Evolutionary conservation across 495 filamentous ascomycete species (phyloP).

Genomic region (Daldinia loculata): DNA sequence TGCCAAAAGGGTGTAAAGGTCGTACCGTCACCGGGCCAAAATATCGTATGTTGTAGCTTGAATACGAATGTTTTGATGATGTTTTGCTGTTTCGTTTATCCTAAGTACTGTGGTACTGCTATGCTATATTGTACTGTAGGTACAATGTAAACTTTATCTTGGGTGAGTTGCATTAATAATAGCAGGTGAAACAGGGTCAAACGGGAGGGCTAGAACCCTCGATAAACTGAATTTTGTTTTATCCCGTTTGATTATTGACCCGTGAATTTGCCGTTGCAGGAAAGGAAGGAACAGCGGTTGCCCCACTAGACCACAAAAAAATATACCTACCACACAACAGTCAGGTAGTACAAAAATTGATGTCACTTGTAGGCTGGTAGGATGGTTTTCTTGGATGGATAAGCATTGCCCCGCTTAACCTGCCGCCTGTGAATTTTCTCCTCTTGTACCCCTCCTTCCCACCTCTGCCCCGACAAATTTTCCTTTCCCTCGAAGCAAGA

Average conservation of each 20-base stretch:
- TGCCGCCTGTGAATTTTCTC: constrained; percentile 30
- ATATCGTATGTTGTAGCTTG: neutral
- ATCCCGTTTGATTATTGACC: constrained; percentile 14
- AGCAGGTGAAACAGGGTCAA: neutral
- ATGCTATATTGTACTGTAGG: neutral
- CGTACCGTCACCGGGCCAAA: neutral
- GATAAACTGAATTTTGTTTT: constrained; percentile 14
- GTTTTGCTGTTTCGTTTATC: neutral
- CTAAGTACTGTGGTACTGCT: neutral
- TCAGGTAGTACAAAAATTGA: constrained; percentile 9
- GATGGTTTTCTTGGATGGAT: neutral
- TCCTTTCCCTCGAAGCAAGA: constrained; percentile 42
- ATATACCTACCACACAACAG: neutral
- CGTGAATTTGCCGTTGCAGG: constrained; percentile 27
- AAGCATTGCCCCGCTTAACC: constrained; percentile 35
- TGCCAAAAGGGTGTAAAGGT: neutral
- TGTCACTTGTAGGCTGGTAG: constrained; percentile 5
- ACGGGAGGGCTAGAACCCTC: constrained; percentile 35
- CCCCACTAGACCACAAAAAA: constrained; percentile 31
- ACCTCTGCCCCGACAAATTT: constrained; percentile 38
- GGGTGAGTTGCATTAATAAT: neutral
- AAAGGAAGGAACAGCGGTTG: constrained; percentile 1
- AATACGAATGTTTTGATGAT: neutral
- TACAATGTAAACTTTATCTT: neutral
- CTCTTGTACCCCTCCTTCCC: constrained; percentile 41